Conservation (phyloP, 768 basidiomycete species). For the Krasilnikovozyma curviuscula region DNA sequence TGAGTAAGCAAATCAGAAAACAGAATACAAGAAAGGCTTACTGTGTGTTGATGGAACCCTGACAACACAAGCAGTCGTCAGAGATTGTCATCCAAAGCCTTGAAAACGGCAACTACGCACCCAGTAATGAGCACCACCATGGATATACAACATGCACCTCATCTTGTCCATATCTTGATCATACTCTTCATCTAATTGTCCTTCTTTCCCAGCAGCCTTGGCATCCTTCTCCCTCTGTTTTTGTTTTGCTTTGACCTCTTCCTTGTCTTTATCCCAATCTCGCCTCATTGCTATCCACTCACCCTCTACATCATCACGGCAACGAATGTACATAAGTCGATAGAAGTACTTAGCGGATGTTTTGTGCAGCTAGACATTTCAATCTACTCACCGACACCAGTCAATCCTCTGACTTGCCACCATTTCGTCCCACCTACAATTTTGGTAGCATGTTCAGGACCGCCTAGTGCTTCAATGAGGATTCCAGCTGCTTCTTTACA, state of each 20-base stretch:
- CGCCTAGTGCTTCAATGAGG: slow-evolving; percentile 62
- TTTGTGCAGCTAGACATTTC: too few species aligned
- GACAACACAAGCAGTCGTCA: too few species aligned
- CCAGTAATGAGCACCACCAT: slow-evolving; percentile 18
- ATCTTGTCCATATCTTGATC: slow-evolving; percentile 21
- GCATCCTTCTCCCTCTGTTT: slow-evolving; percentile 1
- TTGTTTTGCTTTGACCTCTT: slow-evolving; percentile 13
- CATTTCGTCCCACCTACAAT: slow-evolving; percentile 80
- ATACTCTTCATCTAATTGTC: slow-evolving; percentile 27
- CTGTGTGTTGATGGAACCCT: too few species aligned
- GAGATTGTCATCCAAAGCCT: too few species aligned
- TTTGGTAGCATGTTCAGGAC: slow-evolving; percentile 45
- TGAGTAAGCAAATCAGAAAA: background rate
- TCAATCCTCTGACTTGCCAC: slow-evolving; percentile 84
- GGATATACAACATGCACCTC: slow-evolving; percentile 26
- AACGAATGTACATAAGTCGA: too few species aligned
- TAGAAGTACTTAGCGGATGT: too few species aligned
- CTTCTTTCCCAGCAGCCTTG: background rate
- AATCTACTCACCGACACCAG: too few species aligned
- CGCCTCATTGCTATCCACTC: slow-evolving; percentile 78
- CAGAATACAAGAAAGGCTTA: background rate
- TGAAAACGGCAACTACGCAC: background rate
- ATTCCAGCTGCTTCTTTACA: slow-evolving; percentile 56
- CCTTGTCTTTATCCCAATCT: slow-evolving; percentile 34
- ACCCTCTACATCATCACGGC: too few species aligned